These are phyloP conservation scores for Nakataea oryzae DNA, from an alignment of 2,329 filamentous ascomycete genomes.

Conservation along the genomic window DNA sequence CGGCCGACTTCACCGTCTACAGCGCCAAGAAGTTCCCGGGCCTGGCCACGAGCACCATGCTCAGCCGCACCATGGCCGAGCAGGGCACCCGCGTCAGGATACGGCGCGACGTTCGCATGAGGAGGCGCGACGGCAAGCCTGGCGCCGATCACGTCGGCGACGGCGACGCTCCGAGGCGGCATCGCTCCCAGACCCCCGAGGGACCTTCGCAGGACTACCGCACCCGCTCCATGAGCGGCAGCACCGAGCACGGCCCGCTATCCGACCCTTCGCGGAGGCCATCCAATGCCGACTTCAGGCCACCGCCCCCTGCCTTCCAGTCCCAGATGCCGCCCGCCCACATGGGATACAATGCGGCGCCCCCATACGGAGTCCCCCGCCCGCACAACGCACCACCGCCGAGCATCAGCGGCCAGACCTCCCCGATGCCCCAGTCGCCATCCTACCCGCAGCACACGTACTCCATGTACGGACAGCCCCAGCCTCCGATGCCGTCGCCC, in stretches of 20 bases:
- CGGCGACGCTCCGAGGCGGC: conserved; percentile 18
- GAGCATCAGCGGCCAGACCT: conserved; percentile 12
- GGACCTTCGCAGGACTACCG: conserved; percentile 15
- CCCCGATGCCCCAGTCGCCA: conserved; percentile 21
- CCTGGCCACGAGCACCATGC: conserved; percentile 73
- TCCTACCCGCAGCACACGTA: conserved; percentile 14
- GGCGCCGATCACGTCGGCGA: conserved; percentile 11
- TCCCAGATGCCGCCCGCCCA: conserved; percentile 5
- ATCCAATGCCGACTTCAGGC: conserved; percentile 19
- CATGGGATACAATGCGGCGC: not conserved
- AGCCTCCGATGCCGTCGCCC: conserved; percentile 3
- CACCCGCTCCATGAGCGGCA: conserved; percentile 17
- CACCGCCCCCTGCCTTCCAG: conserved; percentile 15
- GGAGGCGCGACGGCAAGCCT: conserved; percentile 38
- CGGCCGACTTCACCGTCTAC: conserved; percentile 75
- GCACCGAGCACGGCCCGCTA: conserved; percentile 18
- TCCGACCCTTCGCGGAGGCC: conserved; percentile 19
- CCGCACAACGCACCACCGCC: not conserved
- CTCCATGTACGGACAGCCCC: not conserved
- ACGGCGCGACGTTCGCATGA: conserved; percentile 56
- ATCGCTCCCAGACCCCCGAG: conserved; percentile 22
- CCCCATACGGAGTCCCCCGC: not conserved
- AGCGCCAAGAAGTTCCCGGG: conserved; percentile 99
- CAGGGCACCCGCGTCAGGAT: conserved; percentile 96
- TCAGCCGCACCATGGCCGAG: conserved; percentile 87